Percentiles rank a stretch among this genome's conserved stretches.
Evolutionary conservation across 495 filamentous ascomycete genomes (phyloP).

Genomic region (Xylaria venustula): DNA sequence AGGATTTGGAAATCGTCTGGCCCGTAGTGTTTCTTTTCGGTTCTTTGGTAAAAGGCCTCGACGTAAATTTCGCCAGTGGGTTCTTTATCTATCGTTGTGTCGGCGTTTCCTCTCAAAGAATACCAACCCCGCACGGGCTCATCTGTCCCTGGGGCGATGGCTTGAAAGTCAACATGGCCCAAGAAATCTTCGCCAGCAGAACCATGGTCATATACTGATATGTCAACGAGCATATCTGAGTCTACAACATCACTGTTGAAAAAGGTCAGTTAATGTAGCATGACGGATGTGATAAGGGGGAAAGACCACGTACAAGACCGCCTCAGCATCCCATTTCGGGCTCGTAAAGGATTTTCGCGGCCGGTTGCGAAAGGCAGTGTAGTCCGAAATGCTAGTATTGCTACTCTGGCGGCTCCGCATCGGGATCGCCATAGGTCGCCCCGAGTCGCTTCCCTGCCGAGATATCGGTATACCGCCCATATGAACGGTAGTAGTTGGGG

Average conservation of each 20-base stretch:
- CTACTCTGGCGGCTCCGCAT: slow-evolving; percentile 95
- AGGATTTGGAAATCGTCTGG: slow-evolving; percentile 96
- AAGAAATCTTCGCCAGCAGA: slow-evolving; percentile 84
- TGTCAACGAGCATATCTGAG: slow-evolving; percentile 84
- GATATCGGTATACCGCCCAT: slow-evolving; percentile 62
- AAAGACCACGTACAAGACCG: slow-evolving; percentile 75
- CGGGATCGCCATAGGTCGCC: slow-evolving; percentile 87
- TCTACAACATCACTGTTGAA: slow-evolving; percentile 90
- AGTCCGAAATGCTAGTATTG: slow-evolving; percentile 76
- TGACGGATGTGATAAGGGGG: background rate
- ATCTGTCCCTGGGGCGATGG: slow-evolving; percentile 62
- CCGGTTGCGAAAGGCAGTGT: slow-evolving; percentile 63
- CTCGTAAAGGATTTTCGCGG: slow-evolving; percentile 67
- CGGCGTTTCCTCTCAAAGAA: slow-evolving; percentile 63
- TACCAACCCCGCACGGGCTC: slow-evolving; percentile 82
- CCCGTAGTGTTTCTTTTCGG: slow-evolving; percentile 89
- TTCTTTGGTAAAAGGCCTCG: slow-evolving; percentile 80
- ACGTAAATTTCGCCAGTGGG: slow-evolving; percentile 91
- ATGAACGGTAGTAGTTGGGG: slow-evolving; percentile 34
- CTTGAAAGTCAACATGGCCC: slow-evolving; percentile 79
- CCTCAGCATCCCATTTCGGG: slow-evolving; percentile 94
- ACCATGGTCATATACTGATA: slow-evolving; percentile 86
- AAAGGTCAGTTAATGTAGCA: slow-evolving; percentile 32
- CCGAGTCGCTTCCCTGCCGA: slow-evolving; percentile 69
- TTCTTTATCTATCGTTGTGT: slow-evolving; percentile 49